Evolutionary conservation across 371 early-diverging fungal species (phyloP).

Genomic region (Rhizopus microsporus): DNA sequence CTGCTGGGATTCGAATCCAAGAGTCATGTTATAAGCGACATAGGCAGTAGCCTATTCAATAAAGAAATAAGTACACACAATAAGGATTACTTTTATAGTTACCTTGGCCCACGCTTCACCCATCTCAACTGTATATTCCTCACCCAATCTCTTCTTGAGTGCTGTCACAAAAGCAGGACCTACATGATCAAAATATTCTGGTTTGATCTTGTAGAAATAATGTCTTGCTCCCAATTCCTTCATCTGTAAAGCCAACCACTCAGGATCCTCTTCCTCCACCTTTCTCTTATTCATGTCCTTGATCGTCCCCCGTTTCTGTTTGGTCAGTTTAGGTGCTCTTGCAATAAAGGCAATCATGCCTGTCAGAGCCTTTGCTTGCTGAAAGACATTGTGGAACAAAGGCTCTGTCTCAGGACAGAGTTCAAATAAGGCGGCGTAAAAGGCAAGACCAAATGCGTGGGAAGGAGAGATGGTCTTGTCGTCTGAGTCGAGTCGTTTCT

Average conservation of each 20-base stretch:
- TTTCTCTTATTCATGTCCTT: constrained; percentile 34
- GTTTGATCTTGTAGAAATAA: constrained; percentile 36
- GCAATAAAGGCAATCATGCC: constrained; percentile 49
- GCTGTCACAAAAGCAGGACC: constrained; percentile 45
- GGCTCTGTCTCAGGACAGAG: constrained; percentile 22
- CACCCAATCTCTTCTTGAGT: constrained; percentile 32
- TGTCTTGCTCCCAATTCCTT: constrained; percentile 47
- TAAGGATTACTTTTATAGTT: background rate
- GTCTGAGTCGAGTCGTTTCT: constrained; percentile 31
- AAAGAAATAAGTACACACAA: background rate
- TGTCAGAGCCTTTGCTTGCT: constrained; percentile 47
- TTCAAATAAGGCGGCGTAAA: constrained; percentile 45
- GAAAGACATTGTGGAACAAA: constrained; percentile 39
- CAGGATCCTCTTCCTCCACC: constrained; percentile 34
- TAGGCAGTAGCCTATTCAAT: constrained; percentile 34
- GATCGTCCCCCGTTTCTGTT: constrained; percentile 17
- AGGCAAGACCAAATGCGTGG: constrained; percentile 46
- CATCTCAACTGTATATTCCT: constrained; percentile 39
- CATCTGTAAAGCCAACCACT: constrained; percentile 25
- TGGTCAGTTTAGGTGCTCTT: constrained; percentile 24
- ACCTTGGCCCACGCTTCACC: constrained; percentile 48
- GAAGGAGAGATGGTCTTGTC: constrained; percentile 38
- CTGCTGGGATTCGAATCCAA: constrained; percentile 39
- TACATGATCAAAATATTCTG: constrained; percentile 33
- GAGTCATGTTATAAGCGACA: constrained; percentile 39